A percentile compares a stretch with the other conserved stretches of the same genome.
phyloP scores from a whole-genome alignment of 345 rosid species.

The Sonneratia alba region DNA sequence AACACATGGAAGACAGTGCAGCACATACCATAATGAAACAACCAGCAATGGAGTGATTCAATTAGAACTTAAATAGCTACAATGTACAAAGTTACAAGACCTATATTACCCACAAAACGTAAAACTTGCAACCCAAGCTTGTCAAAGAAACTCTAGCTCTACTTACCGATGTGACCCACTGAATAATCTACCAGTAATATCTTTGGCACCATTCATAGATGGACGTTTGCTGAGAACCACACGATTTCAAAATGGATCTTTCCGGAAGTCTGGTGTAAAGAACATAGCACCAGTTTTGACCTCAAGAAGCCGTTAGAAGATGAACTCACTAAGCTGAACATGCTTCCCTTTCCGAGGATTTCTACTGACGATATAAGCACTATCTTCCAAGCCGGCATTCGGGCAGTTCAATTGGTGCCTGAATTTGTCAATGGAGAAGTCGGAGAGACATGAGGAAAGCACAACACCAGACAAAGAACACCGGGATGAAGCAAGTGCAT shows the following conservation, averaged over 20 bases:
- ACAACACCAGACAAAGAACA: not conserved
- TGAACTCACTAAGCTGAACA: constrained; percentile 46
- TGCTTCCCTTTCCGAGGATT: constrained; percentile 14
- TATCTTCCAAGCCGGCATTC: constrained; percentile 38
- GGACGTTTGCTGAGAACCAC: not conserved
- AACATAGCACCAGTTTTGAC: not conserved
- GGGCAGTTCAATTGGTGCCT: constrained; percentile 68
- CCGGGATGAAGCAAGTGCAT: not conserved
- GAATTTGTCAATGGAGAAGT: constrained; percentile 6
- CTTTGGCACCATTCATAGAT: not conserved
- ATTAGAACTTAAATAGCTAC: not conserved
- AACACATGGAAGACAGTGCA: no score
- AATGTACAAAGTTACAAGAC: not conserved
- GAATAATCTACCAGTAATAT: not conserved
- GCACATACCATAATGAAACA: no score
- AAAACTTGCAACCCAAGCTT: no score
- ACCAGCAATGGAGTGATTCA: not conserved
- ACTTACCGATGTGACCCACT: no score
- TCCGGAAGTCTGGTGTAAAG: not conserved
- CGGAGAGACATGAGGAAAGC: not conserved
- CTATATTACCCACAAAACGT: no score
- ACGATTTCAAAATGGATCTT: not conserved
- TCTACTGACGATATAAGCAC: constrained; percentile 27
- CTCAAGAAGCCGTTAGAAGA: constrained; percentile 28
- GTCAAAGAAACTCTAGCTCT: no score